Percentiles rank a stretch among this genome's conserved stretches.
These are phyloP conservation scores for Apiospora saccharicola DNA, from an alignment of 2,329 filamentous ascomycete species.

Conservation along the genomic window DNA sequence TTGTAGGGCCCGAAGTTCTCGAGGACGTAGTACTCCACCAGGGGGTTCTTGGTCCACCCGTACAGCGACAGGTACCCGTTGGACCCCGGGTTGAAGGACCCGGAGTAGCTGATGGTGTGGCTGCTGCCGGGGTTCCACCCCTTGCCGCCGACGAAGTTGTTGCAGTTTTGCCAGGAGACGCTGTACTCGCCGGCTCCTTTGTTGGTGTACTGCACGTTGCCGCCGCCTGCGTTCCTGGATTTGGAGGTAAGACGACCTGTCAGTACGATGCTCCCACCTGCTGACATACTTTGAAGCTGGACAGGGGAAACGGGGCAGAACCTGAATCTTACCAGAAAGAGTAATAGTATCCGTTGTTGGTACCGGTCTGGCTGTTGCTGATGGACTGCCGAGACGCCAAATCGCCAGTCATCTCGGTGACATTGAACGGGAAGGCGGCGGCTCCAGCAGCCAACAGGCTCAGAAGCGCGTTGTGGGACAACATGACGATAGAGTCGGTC, in stretches of 20 bases:
- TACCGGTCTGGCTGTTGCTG: slow-evolving; percentile 14
- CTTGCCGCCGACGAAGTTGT: slow-evolving; percentile 58
- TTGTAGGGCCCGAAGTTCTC: slow-evolving; percentile 54
- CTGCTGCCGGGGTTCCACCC: slow-evolving; percentile 48
- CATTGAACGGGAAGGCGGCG: slow-evolving; percentile 10
- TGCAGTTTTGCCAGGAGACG: slow-evolving; percentile 54
- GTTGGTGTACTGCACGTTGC: slow-evolving; percentile 22
- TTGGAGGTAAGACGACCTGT: background rate
- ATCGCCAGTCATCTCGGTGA: background rate
- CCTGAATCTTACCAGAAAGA: slow-evolving; percentile 18
- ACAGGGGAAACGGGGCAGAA: background rate
- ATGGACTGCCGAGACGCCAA: slow-evolving; percentile 17
- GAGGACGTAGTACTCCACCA: slow-evolving; percentile 45
- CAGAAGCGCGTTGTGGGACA: background rate
- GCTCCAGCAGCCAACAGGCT: slow-evolving; percentile 3
- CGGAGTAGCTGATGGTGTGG: slow-evolving; percentile 23
- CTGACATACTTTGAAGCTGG: background rate
- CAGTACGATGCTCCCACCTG: no score
- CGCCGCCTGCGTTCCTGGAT: slow-evolving; percentile 20
- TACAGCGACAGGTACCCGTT: slow-evolving; percentile 42
- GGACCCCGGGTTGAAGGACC: slow-evolving; percentile 30
- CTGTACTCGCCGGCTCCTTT: slow-evolving; percentile 46
- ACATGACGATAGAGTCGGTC: background rate
- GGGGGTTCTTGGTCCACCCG: slow-evolving; percentile 48
- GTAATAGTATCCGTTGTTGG: slow-evolving; percentile 23